Evolutionary conservation across 75 land plant genomes (phyloP), one percentile per base, ranked within the genome.

Genomic region (Isoetes taiwanensis): DNA sequence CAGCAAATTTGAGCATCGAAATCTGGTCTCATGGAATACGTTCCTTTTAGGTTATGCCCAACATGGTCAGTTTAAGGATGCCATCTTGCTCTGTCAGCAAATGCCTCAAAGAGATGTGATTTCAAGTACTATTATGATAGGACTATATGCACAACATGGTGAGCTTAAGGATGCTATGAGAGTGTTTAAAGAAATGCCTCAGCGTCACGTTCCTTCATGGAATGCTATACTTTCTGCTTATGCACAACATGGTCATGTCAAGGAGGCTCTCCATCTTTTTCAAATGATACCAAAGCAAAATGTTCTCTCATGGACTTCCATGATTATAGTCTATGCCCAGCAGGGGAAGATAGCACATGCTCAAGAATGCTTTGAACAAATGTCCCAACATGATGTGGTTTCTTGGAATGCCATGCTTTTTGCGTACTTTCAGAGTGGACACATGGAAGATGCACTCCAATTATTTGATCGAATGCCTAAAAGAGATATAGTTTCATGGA

Each of bases 391-490:
- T 6, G 50, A 46, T 19, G 50, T 19, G 50, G n/a, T 46, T n/a
- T 46, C 50, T 6, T 46, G 50, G 50, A 46, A 16, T 5, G 50
- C 50, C 50, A 46, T 46, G 50, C 5, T 46, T 23, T 8, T 23
- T n/a, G 50, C 50, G 4, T 46, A 46, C 19, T 5, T 23, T 19
- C 5, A 6, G 4, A 46, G 23, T 19, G 50, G 50, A 6, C 50
- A 46, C 19, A 6, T 46, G n/a, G 50, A 46, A 23, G 50, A 23
- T 23, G 50, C 50, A 8, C 50, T 6, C 6, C 16, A 23, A 6
- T 19, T 46, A 6, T 46, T 46, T 23, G 50, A 46, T 46, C 50
- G 50, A 16, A 46, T 46, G 50, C 50, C 50, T n/a, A 23, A 8
- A n/a, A 46, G 23, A 16, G 23, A 46, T n/a, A 23, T 46, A 8